A percentile compares a stretch with the other conserved stretches of the same genome.
Conservation (phyloP, 2,329 filamentous ascomycete genomes). For the Berkeleyomyces basicola region DNA sequence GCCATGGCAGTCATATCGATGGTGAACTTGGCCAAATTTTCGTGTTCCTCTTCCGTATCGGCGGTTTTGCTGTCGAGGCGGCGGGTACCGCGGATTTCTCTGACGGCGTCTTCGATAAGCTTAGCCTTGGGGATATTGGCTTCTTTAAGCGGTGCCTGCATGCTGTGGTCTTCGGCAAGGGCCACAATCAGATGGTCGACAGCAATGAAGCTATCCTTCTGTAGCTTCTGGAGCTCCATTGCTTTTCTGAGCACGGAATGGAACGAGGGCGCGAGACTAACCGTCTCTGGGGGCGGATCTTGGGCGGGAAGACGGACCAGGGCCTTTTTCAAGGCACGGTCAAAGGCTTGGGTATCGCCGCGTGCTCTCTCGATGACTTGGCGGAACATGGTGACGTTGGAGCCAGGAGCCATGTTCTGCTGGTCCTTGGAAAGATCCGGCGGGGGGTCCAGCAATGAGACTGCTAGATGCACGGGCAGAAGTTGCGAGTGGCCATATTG, state of each 20-base stretch:
- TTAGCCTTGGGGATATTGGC: conserved; percentile 85
- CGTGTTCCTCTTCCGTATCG: conserved; percentile 79
- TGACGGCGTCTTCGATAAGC: conserved; percentile 76
- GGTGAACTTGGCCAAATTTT: conserved; percentile 95
- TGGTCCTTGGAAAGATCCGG: conserved; percentile 67
- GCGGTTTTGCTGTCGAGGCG: conserved; percentile 92
- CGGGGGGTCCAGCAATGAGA: conserved; percentile 60
- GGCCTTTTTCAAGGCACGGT: conserved; percentile 77
- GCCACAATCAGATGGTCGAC: conserved; percentile 87
- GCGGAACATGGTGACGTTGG: conserved; percentile 64
- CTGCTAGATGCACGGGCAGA: conserved; percentile 75
- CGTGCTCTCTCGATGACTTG: conserved; percentile 90
- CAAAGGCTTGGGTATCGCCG: conserved; percentile 78
- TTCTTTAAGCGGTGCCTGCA: conserved; percentile 63
- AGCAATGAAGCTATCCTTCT: conserved; percentile 89
- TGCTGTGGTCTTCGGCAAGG: conserved; percentile 58
- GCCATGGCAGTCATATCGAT: conserved; percentile 97
- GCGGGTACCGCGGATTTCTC: conserved; percentile 80
- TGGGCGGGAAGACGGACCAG: conserved; percentile 86
- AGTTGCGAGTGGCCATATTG: conserved; percentile 87
- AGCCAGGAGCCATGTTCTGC: conserved; percentile 52
- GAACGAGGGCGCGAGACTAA: conserved; percentile 68
- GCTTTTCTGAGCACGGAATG: conserved; percentile 69
- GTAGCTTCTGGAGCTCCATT: conserved; percentile 84
- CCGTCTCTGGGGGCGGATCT: conserved; percentile 80